Evolutionary conservation across 2,329 filamentous ascomycete species (phyloP), one percentile per base, ranked within the genome.

Genomic region (Akanthomyces dipterigenus): DNA sequence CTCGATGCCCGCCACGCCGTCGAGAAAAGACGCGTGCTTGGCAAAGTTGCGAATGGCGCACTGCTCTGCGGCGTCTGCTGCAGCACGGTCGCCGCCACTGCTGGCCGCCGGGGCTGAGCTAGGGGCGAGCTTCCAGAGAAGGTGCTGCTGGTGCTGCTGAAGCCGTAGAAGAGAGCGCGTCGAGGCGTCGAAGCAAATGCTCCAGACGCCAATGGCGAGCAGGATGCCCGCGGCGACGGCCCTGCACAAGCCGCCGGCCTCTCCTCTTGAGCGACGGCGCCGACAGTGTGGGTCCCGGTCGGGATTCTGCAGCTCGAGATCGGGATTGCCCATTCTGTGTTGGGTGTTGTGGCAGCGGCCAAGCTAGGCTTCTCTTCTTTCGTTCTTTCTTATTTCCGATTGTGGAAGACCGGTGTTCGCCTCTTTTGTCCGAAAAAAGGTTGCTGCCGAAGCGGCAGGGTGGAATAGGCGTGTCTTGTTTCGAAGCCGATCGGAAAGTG

Each of bases 41-140:
- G 77, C 76, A 14, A 84, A 70, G 50, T 79, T 84, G 40, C 76
- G 65, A 61, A 84, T 81, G 16, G 84, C 78, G 67, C 84, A 88
- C 70, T 70, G 64, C 48, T 69, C 68, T 5, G 66, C 68, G 5
- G 63, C 61, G 28, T 46, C 20, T n/a, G n/a, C n/a, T n/a, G n/a
- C 18, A 12, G 31, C 59, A 55, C 11, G 67, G 57, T n/a, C 14
- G 31, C 31, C 9, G 31, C 5, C 31, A 31, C 36, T 16, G 36
- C 14, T 38, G 36, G 50, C 36, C 18, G 40, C 16, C 24, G 34
- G 16, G n/a, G 24, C 40, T 34, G 14, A 20, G 24, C 36, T 14
- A 18, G 45, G 16, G 14, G 36, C 34, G 18, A n/a, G 20, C 3
- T n/a, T n/a, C 14, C 34, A 7, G 34, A 42, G 18, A 34, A 5